Conservation (phyloP, 139 green algal genomes). For the Mychonastes homosphaera region DNA sequence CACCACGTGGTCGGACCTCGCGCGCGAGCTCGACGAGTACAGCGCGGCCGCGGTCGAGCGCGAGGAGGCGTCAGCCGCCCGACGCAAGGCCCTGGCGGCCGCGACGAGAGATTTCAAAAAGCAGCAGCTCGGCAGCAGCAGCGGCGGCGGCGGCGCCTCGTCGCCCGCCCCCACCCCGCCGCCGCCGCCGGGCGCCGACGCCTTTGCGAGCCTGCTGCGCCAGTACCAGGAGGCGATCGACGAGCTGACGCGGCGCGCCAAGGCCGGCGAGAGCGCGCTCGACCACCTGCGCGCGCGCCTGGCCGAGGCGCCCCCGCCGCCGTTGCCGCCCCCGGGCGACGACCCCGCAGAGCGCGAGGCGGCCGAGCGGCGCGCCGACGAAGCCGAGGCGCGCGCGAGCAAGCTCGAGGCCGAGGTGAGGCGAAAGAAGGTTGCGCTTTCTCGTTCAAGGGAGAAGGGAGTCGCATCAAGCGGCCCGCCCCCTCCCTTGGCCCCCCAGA, state of each 20-base stretch:
- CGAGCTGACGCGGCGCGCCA: conserved; percentile 45
- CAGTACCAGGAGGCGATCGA: conserved; percentile 90
- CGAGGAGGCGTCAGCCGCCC: conserved; percentile 60
- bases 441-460: no score
- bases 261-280: conserved; percentile 26
- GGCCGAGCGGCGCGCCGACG: conserved; percentile 26
- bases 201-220: conserved; percentile 63
- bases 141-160: conserved; percentile 4
- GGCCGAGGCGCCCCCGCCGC: no score
- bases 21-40: no score
- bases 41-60: no score
- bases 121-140: conserved; percentile 12
- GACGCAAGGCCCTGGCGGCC: conserved; percentile 48
- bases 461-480: no score
- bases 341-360: no score
- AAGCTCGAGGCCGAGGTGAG: conserved; percentile 24
- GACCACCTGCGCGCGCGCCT: background rate
- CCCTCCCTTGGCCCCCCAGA: no score
- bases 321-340: no score
- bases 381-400: conserved; percentile 41
- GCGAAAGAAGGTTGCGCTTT: no score
- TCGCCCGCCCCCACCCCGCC: background rate
- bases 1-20: no score
- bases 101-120: conserved; percentile 44
- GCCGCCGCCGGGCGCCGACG: background rate